These are phyloP conservation scores for Vitis amurensis DNA, from an alignment of 164 flowering plant genomes.

Conservation along the genomic window DNA sequence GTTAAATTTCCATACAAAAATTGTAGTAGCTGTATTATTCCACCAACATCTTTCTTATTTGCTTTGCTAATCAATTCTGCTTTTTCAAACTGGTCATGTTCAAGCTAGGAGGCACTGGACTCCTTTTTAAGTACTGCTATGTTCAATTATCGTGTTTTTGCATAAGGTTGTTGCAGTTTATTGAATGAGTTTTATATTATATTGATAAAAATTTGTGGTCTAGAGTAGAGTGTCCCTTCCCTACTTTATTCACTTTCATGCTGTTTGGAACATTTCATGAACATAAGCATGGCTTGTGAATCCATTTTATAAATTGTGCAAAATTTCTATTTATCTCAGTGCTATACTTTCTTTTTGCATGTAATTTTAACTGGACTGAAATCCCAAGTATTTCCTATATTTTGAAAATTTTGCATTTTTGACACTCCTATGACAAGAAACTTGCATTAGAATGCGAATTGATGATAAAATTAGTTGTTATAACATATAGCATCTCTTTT, in stretches of 20 bases:
- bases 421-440: not conserved
- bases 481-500: not conserved
- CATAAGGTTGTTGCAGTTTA: too few relatives aligned
- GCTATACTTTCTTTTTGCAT: too few relatives aligned
- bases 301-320: too few relatives aligned
- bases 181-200: not conserved
- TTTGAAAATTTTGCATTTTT: not conserved
- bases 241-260: not conserved
- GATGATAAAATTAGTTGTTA: not conserved
- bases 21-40: not conserved
- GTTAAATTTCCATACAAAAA: not conserved
- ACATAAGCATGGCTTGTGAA: too few relatives aligned
- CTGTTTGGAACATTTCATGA: not conserved
- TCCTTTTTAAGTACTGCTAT: not conserved
- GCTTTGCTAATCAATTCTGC: not conserved
- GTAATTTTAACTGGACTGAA: too few relatives aligned
- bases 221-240: too few relatives aligned
- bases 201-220: not conserved
- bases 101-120: not conserved
- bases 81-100: not conserved
- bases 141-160: not conserved
- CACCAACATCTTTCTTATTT: not conserved
- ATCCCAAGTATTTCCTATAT: not conserved
- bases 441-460: not conserved
- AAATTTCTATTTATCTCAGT: too few relatives aligned